Evolutionary conservation across 371 early-diverging fungal species (phyloP).

Genomic region (Batkoa obscura): DNA sequence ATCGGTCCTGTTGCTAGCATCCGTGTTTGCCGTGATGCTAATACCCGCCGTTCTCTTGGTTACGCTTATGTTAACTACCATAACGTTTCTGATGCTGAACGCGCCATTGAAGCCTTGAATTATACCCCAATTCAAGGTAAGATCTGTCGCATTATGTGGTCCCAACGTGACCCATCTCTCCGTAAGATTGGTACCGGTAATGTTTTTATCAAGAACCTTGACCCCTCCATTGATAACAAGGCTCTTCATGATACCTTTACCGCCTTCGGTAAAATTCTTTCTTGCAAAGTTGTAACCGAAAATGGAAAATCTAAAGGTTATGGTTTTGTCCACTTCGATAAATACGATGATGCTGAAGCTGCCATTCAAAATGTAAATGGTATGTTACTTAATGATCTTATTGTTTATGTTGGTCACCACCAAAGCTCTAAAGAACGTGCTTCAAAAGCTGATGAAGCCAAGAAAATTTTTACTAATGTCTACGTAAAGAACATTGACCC

Average conservation of each 20-base stretch:
- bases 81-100: slow-evolving; percentile 63
- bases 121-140: slow-evolving; percentile 85
- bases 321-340: slow-evolving; percentile 98
- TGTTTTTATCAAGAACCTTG: slow-evolving; percentile 99
- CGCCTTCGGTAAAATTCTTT: slow-evolving; percentile 94
- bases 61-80: slow-evolving; percentile 97
- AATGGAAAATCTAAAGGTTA: slow-evolving; percentile 84
- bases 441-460: slow-evolving; percentile 64
- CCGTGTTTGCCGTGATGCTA: slow-evolving; percentile 95
- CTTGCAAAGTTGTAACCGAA: slow-evolving; percentile 95
- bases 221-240: slow-evolving; percentile 88
- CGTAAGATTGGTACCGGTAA: slow-evolving; percentile 90
- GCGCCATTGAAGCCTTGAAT: slow-evolving; percentile 87
- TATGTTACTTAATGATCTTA: slow-evolving; percentile 94
- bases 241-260: slow-evolving; percentile 98
- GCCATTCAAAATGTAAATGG: slow-evolving; percentile 97
- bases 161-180: slow-evolving; percentile 92
- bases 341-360: slow-evolving; percentile 76
- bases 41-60: slow-evolving; percentile 89
- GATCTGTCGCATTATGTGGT: slow-evolving; percentile 98
- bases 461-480: slow-evolving; percentile 90
- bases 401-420: slow-evolving; percentile 82
- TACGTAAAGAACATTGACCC: slow-evolving; percentile 95
- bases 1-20: slow-evolving; percentile 92
- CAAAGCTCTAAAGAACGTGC: slow-evolving; percentile 83